These are phyloP conservation scores for Podaxis mareebaensis DNA, from an alignment of 768 basidiomycete genomes.

Conservation along the genomic window DNA sequence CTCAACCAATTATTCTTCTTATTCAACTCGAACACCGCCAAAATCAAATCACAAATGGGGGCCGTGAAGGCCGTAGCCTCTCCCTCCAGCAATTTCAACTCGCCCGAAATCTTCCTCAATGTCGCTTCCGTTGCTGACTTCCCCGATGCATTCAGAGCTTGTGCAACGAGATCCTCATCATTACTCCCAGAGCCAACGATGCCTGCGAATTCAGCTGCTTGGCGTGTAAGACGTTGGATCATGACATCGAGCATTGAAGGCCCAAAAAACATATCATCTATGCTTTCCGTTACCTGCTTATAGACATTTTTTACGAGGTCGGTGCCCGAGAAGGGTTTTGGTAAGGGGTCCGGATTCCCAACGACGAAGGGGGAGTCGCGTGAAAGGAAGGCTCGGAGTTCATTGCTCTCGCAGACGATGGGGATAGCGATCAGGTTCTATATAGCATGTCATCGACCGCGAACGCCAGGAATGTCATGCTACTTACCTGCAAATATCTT, in stretches of 20 bases:
- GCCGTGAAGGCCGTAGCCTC: slow-evolving; percentile 90
- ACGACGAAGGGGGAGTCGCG: slow-evolving; percentile 83
- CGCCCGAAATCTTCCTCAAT: slow-evolving; percentile 71
- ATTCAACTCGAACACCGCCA: slow-evolving; percentile 93
- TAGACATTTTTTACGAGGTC: slow-evolving; percentile 87
- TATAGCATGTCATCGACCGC: neutral
- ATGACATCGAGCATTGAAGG: slow-evolving; percentile 96
- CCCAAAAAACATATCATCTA: slow-evolving; percentile 97
- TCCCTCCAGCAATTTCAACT: slow-evolving; percentile 79
- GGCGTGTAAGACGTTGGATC: slow-evolving; percentile 85
- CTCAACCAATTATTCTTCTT: slow-evolving; percentile 97
- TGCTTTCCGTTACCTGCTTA: slow-evolving; percentile 88
- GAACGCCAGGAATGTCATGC: neutral
- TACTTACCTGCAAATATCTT: slow-evolving; percentile 83
- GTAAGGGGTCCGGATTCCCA: slow-evolving; percentile 47
- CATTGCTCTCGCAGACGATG: slow-evolving; percentile 77
- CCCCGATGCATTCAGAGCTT: slow-evolving; percentile 72
- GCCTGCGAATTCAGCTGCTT: slow-evolving; percentile 88
- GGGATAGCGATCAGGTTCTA: slow-evolving; percentile 77
- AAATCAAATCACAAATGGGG: slow-evolving; percentile 90
- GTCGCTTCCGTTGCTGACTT: slow-evolving; percentile 67
- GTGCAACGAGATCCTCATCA: slow-evolving; percentile 84
- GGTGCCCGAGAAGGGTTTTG: slow-evolving; percentile 60
- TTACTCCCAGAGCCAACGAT: slow-evolving; percentile 76
- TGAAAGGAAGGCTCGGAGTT: slow-evolving; percentile 84